Percentiles rank a stretch among this genome's conserved stretches.
phyloP scores from a whole-genome alignment of 192 early-diverging fungal species.

The Haplosporangium gracile region DNA sequence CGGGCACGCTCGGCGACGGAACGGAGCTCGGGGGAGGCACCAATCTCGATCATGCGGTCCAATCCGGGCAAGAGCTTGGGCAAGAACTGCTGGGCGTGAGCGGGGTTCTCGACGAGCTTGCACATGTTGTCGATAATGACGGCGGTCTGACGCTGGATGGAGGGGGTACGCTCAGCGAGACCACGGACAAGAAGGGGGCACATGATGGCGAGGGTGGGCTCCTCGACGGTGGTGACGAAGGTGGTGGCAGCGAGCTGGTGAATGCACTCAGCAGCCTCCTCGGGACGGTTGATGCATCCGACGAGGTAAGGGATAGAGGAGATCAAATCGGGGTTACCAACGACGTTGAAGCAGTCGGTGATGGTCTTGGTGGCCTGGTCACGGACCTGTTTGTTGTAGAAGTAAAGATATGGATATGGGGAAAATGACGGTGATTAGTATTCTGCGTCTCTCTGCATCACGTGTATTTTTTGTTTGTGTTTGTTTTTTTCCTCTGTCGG shows the following conservation, averaged over 20 bases:
- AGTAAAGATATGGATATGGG: neutral
- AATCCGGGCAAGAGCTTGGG: slow-evolving; percentile 82
- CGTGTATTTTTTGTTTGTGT: slow-evolving; percentile 14
- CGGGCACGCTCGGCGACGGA: slow-evolving; percentile 75
- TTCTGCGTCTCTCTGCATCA: slow-evolving; percentile 1
- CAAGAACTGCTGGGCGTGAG: slow-evolving; percentile 85
- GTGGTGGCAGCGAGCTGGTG: slow-evolving; percentile 85
- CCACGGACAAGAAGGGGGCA: slow-evolving; percentile 81
- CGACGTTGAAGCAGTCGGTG: slow-evolving; percentile 75
- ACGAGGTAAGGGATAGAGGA: slow-evolving; percentile 83
- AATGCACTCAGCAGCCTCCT: slow-evolving; percentile 84
- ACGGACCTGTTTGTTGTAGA: slow-evolving; percentile 49
- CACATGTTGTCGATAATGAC: slow-evolving; percentile 94
- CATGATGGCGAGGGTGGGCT: slow-evolving; percentile 86
- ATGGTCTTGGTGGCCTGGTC: slow-evolving; percentile 71
- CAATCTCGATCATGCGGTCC: slow-evolving; percentile 80
- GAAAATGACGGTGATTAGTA: neutral
- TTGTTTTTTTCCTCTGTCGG: neutral
- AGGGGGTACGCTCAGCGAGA: slow-evolving; percentile 76
- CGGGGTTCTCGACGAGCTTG: slow-evolving; percentile 88
- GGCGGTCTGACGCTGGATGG: slow-evolving; percentile 80
- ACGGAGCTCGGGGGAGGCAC: slow-evolving; percentile 85
- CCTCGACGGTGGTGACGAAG: slow-evolving; percentile 83
- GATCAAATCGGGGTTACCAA: slow-evolving; percentile 86
- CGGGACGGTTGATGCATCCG: slow-evolving; percentile 79